Evolutionary conservation across 805 yeast species (phyloP).

Genomic region (Zygoascus tannicola): DNA sequence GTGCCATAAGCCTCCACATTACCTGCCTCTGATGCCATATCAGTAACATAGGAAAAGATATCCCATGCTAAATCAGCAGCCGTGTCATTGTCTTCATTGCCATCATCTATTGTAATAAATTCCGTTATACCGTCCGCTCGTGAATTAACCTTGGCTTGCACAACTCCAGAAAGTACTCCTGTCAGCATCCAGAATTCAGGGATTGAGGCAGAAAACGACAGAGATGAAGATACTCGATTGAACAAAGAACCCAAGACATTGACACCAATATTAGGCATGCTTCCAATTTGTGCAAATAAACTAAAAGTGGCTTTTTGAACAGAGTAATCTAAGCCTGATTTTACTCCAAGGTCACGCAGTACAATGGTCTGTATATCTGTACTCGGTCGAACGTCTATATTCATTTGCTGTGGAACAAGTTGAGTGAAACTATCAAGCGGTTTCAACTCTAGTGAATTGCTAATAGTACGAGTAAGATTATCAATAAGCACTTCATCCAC

Average conservation of each 20-base stretch:
- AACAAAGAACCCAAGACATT: not conserved
- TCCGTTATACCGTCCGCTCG: not conserved
- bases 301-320: not conserved
- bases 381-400: not conserved
- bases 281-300: not conserved
- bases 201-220: not conserved
- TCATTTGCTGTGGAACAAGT: not conserved
- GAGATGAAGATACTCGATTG: not conserved
- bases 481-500: not conserved
- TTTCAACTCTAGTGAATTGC: not conserved
- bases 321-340: not conserved
- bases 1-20: conserved; percentile 5
- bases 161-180: not conserved
- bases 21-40: conserved; percentile 2
- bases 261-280: not conserved
- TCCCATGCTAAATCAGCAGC: not conserved
- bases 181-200: conserved; percentile 2
- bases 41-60: conserved; percentile 1
- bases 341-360: not conserved
- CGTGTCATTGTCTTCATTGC: not conserved
- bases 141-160: not conserved
- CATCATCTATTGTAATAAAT: not conserved
- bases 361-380: too few relatives aligned
- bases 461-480: not conserved
- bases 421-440: not conserved